Base-by-base conservation (phyloP, 495 filamentous ascomycete species). In the Recurvomyces mirabilis region DNA sequence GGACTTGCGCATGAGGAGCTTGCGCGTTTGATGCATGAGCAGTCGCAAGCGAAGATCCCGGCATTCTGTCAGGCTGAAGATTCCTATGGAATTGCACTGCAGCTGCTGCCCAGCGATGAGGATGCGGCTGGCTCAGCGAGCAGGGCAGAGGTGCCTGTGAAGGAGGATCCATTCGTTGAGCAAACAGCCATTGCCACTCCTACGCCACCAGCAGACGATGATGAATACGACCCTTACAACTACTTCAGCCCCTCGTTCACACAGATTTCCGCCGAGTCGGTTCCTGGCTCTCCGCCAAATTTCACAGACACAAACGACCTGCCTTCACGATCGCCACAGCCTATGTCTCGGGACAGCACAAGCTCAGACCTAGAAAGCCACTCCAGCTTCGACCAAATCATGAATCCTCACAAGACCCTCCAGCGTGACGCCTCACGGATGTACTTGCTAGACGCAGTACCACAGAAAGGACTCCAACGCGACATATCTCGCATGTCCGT, bases 351-450 rank as follows among this genome's bases (percentile, higher is more conserved):
- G 4, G 43, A 37, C 13, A 19, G 17, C 3, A 51, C 30, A 15
- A 25, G 17, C 12, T 52, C 43, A 7, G 45, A 48, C 18, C 33
- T 53, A n/a, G 50, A 43, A 15, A 48, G 38, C 38, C 30, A 53
- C 26, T 28, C 29, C 6, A 53, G 50, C 45, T 48, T 48, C 43
- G 37, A 48, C 40, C 28, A 53, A 19, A 53, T 53, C 38, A 33
- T 43, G 33, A 47, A 43, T 10, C 50, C 50, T 7, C 17, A 38
- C 21, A 34, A 36, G 9, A 4, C 30, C 31, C 33, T 43, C 15
- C 13, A 38, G 25, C 43, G 50, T 5, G 50, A 53, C 19, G 12
- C 15, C 13, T 40, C 43, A 7, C 35, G 45, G 23, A 44, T 47
- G 38, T 43, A 30, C 1, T 34, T 47, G 13, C 38, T 52, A 6